phyloP scores from a whole-genome alignment of 1,284 basidiomycete genomes.

The Microbotryum scabiosae region DNA sequence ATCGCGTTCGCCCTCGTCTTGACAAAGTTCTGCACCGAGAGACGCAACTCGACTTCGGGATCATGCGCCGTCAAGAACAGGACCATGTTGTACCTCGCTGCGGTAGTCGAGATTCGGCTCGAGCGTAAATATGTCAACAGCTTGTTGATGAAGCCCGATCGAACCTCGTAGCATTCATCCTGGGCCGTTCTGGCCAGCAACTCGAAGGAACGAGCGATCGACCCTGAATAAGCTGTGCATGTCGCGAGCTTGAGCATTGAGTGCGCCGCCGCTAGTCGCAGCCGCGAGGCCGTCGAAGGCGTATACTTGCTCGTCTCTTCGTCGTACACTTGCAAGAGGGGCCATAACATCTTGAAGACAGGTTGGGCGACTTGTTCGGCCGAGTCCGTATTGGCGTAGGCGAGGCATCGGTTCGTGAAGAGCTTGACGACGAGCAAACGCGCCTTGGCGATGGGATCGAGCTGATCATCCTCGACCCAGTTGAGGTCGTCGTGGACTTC shows the following conservation, averaged over 20 bases:
- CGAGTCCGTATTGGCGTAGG: constrained; percentile 47
- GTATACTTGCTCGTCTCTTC: constrained; percentile 10
- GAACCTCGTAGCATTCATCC: constrained; percentile 83
- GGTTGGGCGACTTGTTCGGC: constrained; percentile 61
- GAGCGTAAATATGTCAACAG: constrained; percentile 52
- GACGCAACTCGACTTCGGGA: constrained; percentile 66
- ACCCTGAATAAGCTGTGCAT: constrained; percentile 47
- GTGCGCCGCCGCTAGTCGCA: constrained; percentile 72
- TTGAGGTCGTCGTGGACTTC: constrained; percentile 49
- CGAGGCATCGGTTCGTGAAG: constrained; percentile 65
- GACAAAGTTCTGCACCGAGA: constrained; percentile 13
- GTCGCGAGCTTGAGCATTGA: constrained; percentile 74
- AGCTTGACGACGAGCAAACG: constrained; percentile 70
- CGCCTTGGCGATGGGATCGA: constrained; percentile 51
- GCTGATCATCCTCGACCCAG: constrained; percentile 61
- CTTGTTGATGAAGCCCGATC: constrained; percentile 67
- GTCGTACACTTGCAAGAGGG: constrained; percentile 49
- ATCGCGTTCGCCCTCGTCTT: not conserved
- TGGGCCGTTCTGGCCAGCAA: constrained; percentile 39
- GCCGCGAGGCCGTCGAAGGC: constrained; percentile 35
- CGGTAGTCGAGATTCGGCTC: constrained; percentile 44
- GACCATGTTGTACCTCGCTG: constrained; percentile 68
- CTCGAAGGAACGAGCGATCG: constrained; percentile 20
- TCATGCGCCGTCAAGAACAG: constrained; percentile 85
- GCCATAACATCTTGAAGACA: constrained; percentile 63